A percentile compares a stretch with the other conserved stretches of the same genome.
These are phyloP conservation scores for Botrytis paeoniae DNA, from an alignment of 2,329 filamentous ascomycete species.

Conservation along the genomic window DNA sequence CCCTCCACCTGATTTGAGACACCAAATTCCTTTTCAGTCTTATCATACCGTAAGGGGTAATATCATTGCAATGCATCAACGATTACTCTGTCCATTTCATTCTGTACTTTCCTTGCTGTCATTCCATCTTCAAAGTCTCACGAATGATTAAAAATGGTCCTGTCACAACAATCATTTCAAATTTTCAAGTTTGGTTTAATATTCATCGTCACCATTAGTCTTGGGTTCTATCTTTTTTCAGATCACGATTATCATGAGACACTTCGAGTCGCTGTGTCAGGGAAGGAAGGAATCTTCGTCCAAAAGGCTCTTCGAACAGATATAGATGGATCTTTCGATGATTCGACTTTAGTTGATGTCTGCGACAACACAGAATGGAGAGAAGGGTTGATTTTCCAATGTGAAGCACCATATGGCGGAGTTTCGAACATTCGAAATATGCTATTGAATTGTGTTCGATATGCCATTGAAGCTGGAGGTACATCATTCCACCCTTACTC, in stretches of 20 bases:
- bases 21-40: neutral
- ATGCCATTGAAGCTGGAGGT: conserved; percentile 41
- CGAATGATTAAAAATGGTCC: conserved; percentile 2
- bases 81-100: neutral
- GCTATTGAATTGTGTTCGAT: conserved; percentile 43
- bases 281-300: conserved; percentile 23
- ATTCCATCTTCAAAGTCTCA: neutral
- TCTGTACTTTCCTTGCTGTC: neutral
- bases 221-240: conserved; percentile 11
- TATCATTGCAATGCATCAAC: neutral
- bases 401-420: conserved; percentile 42
- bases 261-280: neutral
- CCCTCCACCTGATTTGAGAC: neutral
- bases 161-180: neutral
- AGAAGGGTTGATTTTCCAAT: conserved; percentile 41
- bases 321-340: conserved; percentile 31
- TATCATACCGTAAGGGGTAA: conserved; percentile 1
- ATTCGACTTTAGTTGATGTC: conserved; percentile 18
- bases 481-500: neutral
- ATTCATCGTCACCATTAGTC: neutral
- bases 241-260: conserved; percentile 17
- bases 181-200: conserved; percentile 21
- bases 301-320: conserved; percentile 20
- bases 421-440: conserved; percentile 43
- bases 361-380: conserved; percentile 39